phyloP scores from a whole-genome alignment of 2,329 filamentous ascomycete genomes.

The Chaetomium sp. region DNA sequence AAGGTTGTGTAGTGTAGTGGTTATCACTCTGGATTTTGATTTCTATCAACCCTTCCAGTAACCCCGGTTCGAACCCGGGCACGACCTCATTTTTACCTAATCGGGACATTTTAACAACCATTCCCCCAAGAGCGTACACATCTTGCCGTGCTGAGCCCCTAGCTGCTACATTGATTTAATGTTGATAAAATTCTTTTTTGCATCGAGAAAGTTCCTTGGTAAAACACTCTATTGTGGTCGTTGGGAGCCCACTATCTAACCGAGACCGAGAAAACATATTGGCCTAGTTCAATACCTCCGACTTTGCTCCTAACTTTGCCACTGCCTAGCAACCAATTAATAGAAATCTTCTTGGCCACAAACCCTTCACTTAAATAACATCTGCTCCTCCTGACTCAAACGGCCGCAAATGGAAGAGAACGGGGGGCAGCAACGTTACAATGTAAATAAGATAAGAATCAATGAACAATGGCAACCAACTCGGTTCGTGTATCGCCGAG shows the following conservation, averaged over 20 bases:
- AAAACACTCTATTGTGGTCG: background rate
- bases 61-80: constrained; percentile 35
- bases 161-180: background rate
- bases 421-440: background rate
- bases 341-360: background rate
- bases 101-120: background rate
- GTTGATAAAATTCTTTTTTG: no score
- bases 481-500: background rate
- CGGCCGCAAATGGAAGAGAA: background rate
- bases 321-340: background rate
- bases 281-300: background rate
- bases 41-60: constrained; percentile 24
- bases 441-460: background rate
- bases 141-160: background rate
- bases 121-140: background rate
- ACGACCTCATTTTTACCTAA: constrained; percentile 31
- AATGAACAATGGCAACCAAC: background rate
- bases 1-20: constrained; percentile 34
- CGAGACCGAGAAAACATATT: background rate
- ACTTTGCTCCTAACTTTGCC: background rate
- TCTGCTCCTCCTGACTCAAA: background rate
- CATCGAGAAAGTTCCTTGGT: background rate
- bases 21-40: constrained; percentile 34
- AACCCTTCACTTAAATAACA: background rate
- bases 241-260: background rate